phyloP scores from a whole-genome alignment of 257 asterid genomes.

The Osmanthus fragrans region DNA sequence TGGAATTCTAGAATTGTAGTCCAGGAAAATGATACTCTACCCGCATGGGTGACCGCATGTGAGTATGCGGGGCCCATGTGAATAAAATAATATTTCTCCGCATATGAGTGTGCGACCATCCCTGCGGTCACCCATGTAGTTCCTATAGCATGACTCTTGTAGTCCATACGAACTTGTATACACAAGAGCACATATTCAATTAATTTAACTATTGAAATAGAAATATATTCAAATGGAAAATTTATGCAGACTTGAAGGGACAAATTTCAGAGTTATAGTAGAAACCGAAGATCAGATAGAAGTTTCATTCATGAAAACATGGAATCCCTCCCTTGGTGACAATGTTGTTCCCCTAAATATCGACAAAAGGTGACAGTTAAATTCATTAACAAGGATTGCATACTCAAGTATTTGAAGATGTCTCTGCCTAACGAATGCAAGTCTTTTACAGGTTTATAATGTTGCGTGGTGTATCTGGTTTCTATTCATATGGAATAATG shows the following conservation, averaged over 20 bases:
- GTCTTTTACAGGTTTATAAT: slow-evolving; percentile 26
- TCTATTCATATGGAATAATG: slow-evolving; percentile 36
- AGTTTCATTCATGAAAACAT: slow-evolving; percentile 35
- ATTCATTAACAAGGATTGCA: background rate
- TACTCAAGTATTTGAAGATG: background rate
- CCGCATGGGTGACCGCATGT: no score
- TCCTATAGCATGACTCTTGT: no score
- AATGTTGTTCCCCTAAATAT: slow-evolving; percentile 27
- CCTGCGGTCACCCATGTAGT: no score
- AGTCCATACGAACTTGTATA: background rate
- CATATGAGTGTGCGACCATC: no score
- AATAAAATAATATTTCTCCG: no score
- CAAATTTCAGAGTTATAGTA: slow-evolving; percentile 26
- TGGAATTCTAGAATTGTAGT: background rate
- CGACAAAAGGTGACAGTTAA: slow-evolving; percentile 32
- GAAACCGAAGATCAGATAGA: slow-evolving; percentile 28
- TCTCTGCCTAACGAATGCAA: background rate
- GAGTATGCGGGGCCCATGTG: no score
- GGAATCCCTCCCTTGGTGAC: slow-evolving; percentile 23
- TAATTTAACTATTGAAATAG: background rate
- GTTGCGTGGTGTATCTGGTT: slow-evolving; percentile 34
- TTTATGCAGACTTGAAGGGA: slow-evolving; percentile 30
- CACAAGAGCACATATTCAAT: no score
- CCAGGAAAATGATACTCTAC: no score
- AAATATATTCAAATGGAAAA: background rate